Evolutionary conservation across 169 alveolate genomes (phyloP).

Genomic region (Plasmodium yoelii): DNA sequence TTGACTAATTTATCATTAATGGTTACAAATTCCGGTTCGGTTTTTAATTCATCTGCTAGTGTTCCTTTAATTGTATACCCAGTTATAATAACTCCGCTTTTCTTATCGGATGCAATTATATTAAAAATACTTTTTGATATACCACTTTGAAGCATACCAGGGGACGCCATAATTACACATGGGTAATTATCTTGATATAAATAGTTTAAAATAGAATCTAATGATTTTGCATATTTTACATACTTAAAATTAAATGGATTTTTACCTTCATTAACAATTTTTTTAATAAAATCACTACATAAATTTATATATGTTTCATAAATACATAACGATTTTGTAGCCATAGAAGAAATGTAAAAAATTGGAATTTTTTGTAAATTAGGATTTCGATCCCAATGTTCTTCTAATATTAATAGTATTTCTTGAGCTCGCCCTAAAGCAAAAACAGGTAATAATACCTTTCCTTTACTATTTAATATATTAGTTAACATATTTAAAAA

Average conservation of each 20-base stretch:
- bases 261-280: conserved; percentile 86
- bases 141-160: conserved; percentile 99
- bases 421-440: conserved; percentile 98
- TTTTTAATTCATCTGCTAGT: conserved; percentile 95
- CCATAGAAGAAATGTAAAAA: conserved; percentile 95
- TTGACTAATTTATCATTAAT: conserved; percentile 87
- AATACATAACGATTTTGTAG: conserved; percentile 94
- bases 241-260: conserved; percentile 96
- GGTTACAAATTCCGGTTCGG: conserved; percentile 92
- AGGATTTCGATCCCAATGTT: conserved; percentile 95
- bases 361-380: conserved; percentile 94
- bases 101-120: conserved; percentile 94
- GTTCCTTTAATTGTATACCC: conserved; percentile 99
- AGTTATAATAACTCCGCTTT: conserved; percentile 96
- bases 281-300: conserved; percentile 94
- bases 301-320: conserved; percentile 95
- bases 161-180: conserved; percentile 98
- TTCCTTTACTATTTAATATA: conserved; percentile 91
- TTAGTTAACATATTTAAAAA: conserved; percentile 89
- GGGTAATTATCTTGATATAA: conserved; percentile 87
- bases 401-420: conserved; percentile 94
- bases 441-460: conserved; percentile 96
- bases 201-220: conserved; percentile 79
- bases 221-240: conserved; percentile 88
- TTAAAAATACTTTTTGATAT: conserved; percentile 96